Base-by-base conservation (phyloP, 202 grass and related monocot genomes). In the Hordeum pubiflorum region DNA sequence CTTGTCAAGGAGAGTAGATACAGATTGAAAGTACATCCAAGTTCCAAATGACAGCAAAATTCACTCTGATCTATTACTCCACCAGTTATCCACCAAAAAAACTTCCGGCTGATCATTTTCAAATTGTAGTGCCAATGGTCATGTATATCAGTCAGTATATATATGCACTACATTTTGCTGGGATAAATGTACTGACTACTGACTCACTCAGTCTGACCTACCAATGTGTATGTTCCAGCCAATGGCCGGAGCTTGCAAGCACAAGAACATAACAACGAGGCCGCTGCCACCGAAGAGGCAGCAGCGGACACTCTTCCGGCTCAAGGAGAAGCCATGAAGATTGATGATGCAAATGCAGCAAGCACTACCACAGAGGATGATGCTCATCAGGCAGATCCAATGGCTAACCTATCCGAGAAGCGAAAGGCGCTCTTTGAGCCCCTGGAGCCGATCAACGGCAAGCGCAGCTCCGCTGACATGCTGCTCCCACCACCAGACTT, bases 401-500 rank as follows among this genome's bases (percentile, higher is more conserved):
- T 83, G 79, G 80, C 69, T 26, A 83, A 86, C 77, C 56, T 93
- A 66, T 93, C 96, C 2, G 96, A 93, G 60, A 94, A 93, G 63
- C 78, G 96, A 36, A 94, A 85, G 62, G 88, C 96, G 12, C 85
- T 99, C 37, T 99, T 99, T 18, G 96, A 95, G 76, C 96, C 96
- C 64, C 63, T 99, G 7, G 90, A 93, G 56, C 88, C 92, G 1
- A 81, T 82, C 77, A 86, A 78, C 5, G 69, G 76, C 67, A 87
- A 89, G 55, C 91, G 76, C 77, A 78, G 58, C 46, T 63, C 79
- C 41, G 79, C 77, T 14, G 92, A 95, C 63, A 84, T 88, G 81
- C 64, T 97, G 36, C 86, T 99, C 27, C 96, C 96, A 20, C 96
- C 92, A 31, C 96, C 92, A 0, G 96, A 99, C 82, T 99, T 99